Base-by-base conservation (phyloP, 192 early-diverging fungal genomes). In the Podila horticola region DNA sequence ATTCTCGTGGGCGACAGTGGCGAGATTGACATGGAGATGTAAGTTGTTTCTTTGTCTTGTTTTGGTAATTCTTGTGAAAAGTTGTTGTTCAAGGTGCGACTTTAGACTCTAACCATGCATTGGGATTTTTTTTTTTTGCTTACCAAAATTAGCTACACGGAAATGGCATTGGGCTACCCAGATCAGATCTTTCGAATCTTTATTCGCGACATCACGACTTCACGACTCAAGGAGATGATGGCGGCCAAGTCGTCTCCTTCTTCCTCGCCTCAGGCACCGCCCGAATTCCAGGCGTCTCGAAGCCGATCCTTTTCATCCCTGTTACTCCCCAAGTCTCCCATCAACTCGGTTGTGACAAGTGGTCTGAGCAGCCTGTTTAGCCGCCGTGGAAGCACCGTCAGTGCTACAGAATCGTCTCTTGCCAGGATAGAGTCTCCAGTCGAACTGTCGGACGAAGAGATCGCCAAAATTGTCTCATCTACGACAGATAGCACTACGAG, bases 1-100 rank as follows among this genome's bases (percentile, higher is more conserved):
- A 92, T 98, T 66, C 84, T 98, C 13, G 90, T 98, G 6, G 97
- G 97, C 26, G 97, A 98, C 74, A 91, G 92, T 62, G 97, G 95
- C 51, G 95, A 98, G 82, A 85, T 92, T 38, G 97, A 98, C 67
- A 86, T 95, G 59, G 95, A 98, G 82, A 91, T 93, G 64, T 97
- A 86, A 75, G 76, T 81, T n/a, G n/a, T n/a, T n/a, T n/a, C n/a
- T 19, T 20, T 19, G 28, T 58, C n/a, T 66, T 26, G 41, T 11
- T 29, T 41, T 58, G 51, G 24, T 15, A 6, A 20, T 11, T 12
- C 20, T 8, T 6, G 31, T 9, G 11, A 36, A 48, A 30, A 48
- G 20, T 20, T 4, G 33, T 71, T 38, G 41, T 22, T 30, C n/a
- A 34, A 8, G 41, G 45, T 11, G 8, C 34, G 10, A 36, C 24